Conservation (phyloP, 1,284 basidiomycete genomes). For the Trichosporon inkin region DNA sequence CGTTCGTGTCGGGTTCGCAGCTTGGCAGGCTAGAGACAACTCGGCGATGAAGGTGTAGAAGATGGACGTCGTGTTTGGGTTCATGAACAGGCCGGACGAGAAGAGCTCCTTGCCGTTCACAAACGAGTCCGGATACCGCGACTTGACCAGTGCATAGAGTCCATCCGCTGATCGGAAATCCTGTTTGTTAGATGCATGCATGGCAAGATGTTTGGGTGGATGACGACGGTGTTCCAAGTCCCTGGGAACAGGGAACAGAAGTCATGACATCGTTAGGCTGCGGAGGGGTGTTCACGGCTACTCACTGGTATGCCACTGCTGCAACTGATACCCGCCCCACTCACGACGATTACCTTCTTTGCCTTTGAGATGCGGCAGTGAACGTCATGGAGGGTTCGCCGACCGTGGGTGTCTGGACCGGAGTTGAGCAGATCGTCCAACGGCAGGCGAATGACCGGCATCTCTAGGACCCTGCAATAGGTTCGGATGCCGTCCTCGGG, state of each 20-base stretch:
- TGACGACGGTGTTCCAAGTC: background rate
- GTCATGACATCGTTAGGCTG: background rate
- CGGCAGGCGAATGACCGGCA: conserved; percentile 36
- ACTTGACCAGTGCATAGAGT: conserved; percentile 79
- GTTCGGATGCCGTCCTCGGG: background rate
- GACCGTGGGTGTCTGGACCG: conserved; percentile 26
- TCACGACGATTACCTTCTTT: conserved; percentile 78
- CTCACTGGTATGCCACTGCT: conserved; percentile 85
- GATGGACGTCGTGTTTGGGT: conserved; percentile 71
- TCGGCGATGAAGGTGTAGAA: conserved; percentile 94
- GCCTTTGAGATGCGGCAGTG: conserved; percentile 72
- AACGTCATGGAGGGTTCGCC: conserved; percentile 58
- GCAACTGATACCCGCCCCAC: conserved; percentile 88
- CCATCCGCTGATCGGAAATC: conserved; percentile 87
- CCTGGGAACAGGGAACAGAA: background rate
- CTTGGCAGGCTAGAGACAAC: conserved; percentile 75
- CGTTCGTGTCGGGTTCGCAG: conserved; percentile 74
- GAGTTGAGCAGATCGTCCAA: conserved; percentile 33
- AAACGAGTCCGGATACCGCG: conserved; percentile 73
- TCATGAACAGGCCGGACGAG: conserved; percentile 78
- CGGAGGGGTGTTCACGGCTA: conserved; percentile 13
- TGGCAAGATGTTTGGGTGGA: background rate
- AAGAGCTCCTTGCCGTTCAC: conserved; percentile 85
- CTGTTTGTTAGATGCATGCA: conserved; percentile 50
- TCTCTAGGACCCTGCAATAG: conserved; percentile 11